A percentile compares a stretch with the other conserved stretches of the same genome.
These are phyloP conservation scores for Cytospora leucostoma DNA, from an alignment of 2,329 filamentous ascomycete genomes.

Conservation along the genomic window DNA sequence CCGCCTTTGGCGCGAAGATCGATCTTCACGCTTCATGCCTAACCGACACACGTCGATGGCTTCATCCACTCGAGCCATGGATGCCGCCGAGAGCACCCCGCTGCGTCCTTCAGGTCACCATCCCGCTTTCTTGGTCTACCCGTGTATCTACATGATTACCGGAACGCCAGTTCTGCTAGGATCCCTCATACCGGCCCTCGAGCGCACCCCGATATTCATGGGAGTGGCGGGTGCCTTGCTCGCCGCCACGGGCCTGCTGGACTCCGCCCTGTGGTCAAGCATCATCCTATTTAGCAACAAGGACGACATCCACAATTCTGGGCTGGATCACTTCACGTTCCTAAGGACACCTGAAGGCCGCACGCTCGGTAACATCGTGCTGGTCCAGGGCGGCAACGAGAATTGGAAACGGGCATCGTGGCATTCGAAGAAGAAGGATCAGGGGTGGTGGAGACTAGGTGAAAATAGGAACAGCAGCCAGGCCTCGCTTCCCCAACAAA, in stretches of 20 bases:
- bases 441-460: slow-evolving; percentile 25
- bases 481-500: slow-evolving; percentile 3
- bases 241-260: slow-evolving; percentile 56
- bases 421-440: slow-evolving; percentile 26
- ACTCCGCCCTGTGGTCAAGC: slow-evolving; percentile 56
- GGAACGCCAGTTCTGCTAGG: slow-evolving; percentile 66
- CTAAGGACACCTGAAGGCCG: slow-evolving; percentile 44
- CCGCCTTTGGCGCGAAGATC: slow-evolving; percentile 37
- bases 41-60: slow-evolving; percentile 12
- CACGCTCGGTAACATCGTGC: slow-evolving; percentile 46
- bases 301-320: slow-evolving; percentile 46
- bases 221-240: slow-evolving; percentile 61
- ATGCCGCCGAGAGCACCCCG: slow-evolving; percentile 29
- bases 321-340: slow-evolving; percentile 54
- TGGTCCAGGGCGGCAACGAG: slow-evolving; percentile 33
- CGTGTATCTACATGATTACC: slow-evolving; percentile 68
- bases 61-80: slow-evolving; percentile 11
- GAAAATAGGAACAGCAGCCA: slow-evolving; percentile 21
- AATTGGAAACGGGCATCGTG: slow-evolving; percentile 21
- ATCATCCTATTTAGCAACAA: slow-evolving; percentile 51
- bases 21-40: slow-evolving; percentile 31
- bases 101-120: slow-evolving; percentile 41
- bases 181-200: slow-evolving; percentile 34
- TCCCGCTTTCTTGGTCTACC: slow-evolving; percentile 65
- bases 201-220: slow-evolving; percentile 42